phyloP scores from a whole-genome alignment of 306 rosid species.

The Rosa chinensis region DNA sequence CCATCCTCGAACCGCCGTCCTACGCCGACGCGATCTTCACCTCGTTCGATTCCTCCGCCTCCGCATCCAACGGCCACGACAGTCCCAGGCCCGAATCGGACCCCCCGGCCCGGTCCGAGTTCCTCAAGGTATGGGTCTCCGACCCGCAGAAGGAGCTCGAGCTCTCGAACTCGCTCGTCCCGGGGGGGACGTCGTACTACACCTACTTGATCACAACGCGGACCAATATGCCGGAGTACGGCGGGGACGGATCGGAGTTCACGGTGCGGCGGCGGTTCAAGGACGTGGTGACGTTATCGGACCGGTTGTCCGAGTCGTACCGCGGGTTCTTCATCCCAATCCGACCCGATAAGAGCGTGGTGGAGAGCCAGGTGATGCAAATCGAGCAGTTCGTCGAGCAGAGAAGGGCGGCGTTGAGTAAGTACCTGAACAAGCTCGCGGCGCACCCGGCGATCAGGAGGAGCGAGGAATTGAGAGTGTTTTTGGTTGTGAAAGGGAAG shows the following conservation, averaged over 20 bases:
- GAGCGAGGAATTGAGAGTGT: slow-evolving; percentile 42
- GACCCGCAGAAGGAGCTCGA: slow-evolving; percentile 45
- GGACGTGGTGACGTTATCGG: slow-evolving; percentile 51
- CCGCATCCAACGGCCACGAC: slow-evolving; percentile 35
- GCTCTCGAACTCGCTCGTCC: slow-evolving; percentile 35
- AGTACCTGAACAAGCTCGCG: slow-evolving; percentile 43
- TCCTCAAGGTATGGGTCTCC: slow-evolving; percentile 27
- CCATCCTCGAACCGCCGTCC: slow-evolving; percentile 44
- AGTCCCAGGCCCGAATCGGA: slow-evolving; percentile 24
- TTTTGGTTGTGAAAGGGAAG: slow-evolving; percentile 32
- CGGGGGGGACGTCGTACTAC: slow-evolving; percentile 37
- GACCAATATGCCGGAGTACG: slow-evolving; percentile 38
- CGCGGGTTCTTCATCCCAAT: slow-evolving; percentile 43
- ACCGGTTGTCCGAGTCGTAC: slow-evolving; percentile 37
- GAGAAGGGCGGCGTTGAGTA: slow-evolving; percentile 40
- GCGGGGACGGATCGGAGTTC: slow-evolving; percentile 43
- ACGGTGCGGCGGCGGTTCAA: slow-evolving; percentile 46
- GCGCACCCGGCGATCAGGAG: slow-evolving; percentile 36
- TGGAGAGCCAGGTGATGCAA: slow-evolving; percentile 48
- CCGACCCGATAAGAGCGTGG: slow-evolving; percentile 50
- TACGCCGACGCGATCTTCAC: slow-evolving; percentile 44
- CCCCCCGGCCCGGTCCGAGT: slow-evolving; percentile 20
- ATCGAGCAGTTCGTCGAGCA: slow-evolving; percentile 45
- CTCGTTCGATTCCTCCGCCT: slow-evolving; percentile 39
- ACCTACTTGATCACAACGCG: slow-evolving; percentile 45